Percentiles rank a stretch among this genome's conserved stretches.
phyloP scores from a whole-genome alignment of 176 grass and related monocot genomes.

The Otatea glauca region DNA sequence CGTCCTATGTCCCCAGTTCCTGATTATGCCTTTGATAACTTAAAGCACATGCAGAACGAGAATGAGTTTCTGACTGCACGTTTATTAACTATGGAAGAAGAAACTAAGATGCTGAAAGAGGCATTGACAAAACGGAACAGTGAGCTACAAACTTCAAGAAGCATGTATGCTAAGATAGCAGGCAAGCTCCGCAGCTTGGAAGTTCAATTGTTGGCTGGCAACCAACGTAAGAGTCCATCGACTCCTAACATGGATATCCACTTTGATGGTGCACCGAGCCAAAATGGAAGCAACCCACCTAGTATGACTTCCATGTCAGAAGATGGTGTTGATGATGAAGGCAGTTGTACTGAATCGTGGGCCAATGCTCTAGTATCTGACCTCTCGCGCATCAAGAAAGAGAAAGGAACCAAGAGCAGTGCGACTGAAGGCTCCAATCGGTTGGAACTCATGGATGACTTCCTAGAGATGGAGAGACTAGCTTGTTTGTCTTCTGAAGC shows the following conservation, averaged over 20 bases:
- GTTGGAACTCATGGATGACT: constrained; percentile 99
- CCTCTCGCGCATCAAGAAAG: constrained; percentile 86
- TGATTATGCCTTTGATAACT: constrained; percentile 71
- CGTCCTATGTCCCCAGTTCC: constrained; percentile 55
- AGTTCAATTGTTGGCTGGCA: constrained; percentile 69
- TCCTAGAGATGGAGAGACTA: constrained; percentile 98
- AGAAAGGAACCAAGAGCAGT: constrained; percentile 64
- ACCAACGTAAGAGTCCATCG: constrained; percentile 64
- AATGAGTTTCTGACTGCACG: constrained; percentile 92
- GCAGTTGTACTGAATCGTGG: constrained; percentile 86
- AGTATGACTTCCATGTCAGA: constrained; percentile 98
- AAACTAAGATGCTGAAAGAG: constrained; percentile 99
- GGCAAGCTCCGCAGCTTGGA: constrained; percentile 86
- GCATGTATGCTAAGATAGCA: constrained; percentile 81
- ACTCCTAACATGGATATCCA: constrained; percentile 69
- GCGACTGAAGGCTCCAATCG: constrained; percentile 61
- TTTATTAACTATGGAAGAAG: constrained; percentile 88
- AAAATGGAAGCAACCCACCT: constrained; percentile 88
- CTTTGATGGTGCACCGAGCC: constrained; percentile 70
- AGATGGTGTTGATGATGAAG: constrained; percentile 95
- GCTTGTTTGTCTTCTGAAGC: constrained; percentile 70
- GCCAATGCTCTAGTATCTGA: constrained; percentile 82
- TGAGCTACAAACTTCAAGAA: constrained; percentile 89
- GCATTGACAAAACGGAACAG: constrained; percentile 86
- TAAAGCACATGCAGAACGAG: constrained; percentile 87